Evolutionary conservation across 2,329 filamentous ascomycete genomes (phyloP), one percentile per base, ranked within the genome.

Genomic region (Hypoxylon rubiginosum): DNA sequence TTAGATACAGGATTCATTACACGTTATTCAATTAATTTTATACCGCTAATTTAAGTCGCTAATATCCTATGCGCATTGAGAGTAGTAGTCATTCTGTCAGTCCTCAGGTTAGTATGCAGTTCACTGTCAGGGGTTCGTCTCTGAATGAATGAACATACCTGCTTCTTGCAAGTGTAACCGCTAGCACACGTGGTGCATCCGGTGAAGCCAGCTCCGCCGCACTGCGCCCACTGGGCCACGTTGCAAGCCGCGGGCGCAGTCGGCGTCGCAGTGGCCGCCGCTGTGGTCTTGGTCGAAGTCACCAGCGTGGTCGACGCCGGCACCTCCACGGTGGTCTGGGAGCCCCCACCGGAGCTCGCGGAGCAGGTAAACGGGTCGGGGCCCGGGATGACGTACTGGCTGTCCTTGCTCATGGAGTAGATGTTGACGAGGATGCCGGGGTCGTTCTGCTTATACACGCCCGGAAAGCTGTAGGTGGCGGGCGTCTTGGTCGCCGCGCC

Each of bases 361-460:
- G 54, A 59, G 49, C 73, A 75, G 13, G 68, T 70, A 55, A 75
- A 75, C 7, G 70, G 48, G 6, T 66, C 64, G 8, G 73, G 73
- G 7, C 73, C 78, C 1, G 77, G 77, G 30, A 79, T 76, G 8
- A 61, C 65, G 66, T 79, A 79, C 60, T 65, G 64, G 68, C 72
- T 76, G 1, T 67, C 56, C 4, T 71, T 50, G n/a, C 70, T 70
- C 75, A 79, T 77, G 19, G 71, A 72, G 68, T 80, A 80, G 62
- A 81, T 80, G 71, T 78, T 79, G 59, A 81, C 63, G 5, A 78
- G 71, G 26, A 80, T 72, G 26, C 79, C 79, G 0, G 79, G 79
- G 71, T 81, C 79, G 41, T 69, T 74, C 59, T 70, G 69, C 69
- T 76, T 77, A 73, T 81, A 81, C 34, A 78, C 77, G n/a, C 79